Percentiles rank a stretch among this genome's conserved stretches.
Evolutionary conservation across 1,139 yeast genomes (phyloP).

Genomic region (Debaryomyces coudertii): DNA sequence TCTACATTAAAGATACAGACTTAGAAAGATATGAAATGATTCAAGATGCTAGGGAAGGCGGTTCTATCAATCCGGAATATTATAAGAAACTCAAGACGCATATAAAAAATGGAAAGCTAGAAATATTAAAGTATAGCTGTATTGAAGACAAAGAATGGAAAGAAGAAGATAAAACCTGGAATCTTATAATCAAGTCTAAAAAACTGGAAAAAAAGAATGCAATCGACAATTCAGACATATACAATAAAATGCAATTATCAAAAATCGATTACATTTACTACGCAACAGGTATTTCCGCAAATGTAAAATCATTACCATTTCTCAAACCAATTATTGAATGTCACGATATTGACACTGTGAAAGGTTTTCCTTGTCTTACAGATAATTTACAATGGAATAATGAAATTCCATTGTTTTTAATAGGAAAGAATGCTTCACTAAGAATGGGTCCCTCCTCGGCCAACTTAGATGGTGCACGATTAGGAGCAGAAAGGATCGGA

Average conservation of each 20-base stretch:
- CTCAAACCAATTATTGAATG: conserved; percentile 29
- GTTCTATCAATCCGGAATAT: conserved; percentile 53
- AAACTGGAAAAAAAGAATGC: conserved; percentile 11
- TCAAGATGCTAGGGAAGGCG: conserved; percentile 49
- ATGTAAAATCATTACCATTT: conserved; percentile 33
- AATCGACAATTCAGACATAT: conserved; percentile 10
- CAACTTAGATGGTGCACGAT: conserved; percentile 51
- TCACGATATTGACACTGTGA: conserved; percentile 34
- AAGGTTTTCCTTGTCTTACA: conserved; percentile 48
- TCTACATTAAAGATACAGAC: conserved; percentile 48
- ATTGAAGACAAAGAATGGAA: conserved; percentile 28
- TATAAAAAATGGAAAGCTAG: conserved; percentile 31
- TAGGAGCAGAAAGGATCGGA: conserved; percentile 52
- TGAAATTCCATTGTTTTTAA: conserved; percentile 43
- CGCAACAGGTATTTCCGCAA: conserved; percentile 48
- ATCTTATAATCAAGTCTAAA: conserved; percentile 21
- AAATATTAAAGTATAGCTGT: conserved; percentile 27
- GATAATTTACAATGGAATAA: conserved; percentile 49
- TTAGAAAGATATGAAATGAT: conserved; percentile 46
- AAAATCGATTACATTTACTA: conserved; percentile 42
- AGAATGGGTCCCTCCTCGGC: conserved; percentile 54
- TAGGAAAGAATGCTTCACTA: conserved; percentile 50
- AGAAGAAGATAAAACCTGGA: conserved; percentile 20
- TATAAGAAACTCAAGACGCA: conserved; percentile 35
- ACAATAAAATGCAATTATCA: conserved; percentile 7